phyloP scores from a whole-genome alignment of 176 grass and related monocot genomes.

The Tuctoria greenei region DNA sequence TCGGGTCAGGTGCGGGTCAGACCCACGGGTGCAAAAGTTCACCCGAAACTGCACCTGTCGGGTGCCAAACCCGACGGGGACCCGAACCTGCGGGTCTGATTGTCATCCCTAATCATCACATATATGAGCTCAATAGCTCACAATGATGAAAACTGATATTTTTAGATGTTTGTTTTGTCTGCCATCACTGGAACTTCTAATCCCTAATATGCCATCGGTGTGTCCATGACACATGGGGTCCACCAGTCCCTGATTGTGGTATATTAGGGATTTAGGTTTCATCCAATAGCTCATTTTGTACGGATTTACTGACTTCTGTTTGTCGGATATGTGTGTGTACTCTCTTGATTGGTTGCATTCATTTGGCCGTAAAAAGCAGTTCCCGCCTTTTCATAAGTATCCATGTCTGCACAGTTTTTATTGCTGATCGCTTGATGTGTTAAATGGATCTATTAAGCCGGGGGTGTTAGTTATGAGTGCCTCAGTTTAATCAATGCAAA shows the following conservation, averaged over 20 bases:
- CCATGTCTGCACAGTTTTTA: background rate
- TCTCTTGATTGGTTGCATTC: constrained; percentile 11
- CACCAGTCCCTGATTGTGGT: no score
- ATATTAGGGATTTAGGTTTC: no score
- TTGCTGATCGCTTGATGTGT: background rate
- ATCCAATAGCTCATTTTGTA: background rate
- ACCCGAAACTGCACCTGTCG: no score
- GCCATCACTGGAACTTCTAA: background rate
- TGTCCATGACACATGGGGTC: no score
- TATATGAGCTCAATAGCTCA: constrained; percentile 2
- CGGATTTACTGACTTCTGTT: background rate
- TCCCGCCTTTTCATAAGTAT: constrained; percentile 12
- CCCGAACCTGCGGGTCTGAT: no score
- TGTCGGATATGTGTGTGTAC: background rate
- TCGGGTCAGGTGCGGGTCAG: no score
- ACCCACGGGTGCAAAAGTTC: no score
- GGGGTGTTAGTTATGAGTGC: background rate
- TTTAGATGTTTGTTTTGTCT: background rate
- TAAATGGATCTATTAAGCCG: background rate
- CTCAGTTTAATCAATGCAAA: background rate
- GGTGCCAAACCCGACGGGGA: no score
- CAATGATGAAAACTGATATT: background rate
- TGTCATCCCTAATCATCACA: no score
- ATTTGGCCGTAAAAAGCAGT: constrained; percentile 13
- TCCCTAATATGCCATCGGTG: no score